Conservation (phyloP, 139 green algal species). For the Haematococcus sp. region DNA sequence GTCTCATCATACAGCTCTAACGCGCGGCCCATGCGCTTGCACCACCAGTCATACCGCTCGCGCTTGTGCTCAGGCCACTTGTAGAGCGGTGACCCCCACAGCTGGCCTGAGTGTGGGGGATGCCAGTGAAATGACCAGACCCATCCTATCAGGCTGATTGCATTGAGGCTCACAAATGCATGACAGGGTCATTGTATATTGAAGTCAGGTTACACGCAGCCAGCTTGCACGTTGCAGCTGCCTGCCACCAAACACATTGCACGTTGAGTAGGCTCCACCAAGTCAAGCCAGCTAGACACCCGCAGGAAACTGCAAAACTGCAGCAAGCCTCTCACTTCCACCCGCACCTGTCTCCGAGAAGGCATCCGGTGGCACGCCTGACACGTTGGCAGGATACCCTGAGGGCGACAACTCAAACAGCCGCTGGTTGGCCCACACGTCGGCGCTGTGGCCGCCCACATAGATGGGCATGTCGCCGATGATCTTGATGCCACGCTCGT, state of each 20-base stretch:
- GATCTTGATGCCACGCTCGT: conserved; percentile 78
- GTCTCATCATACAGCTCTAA: conserved; percentile 94
- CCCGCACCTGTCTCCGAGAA: conserved; percentile 78
- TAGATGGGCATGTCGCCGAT: conserved; percentile 99
- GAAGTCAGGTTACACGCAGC: too few species aligned
- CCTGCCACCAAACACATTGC: too few species aligned
- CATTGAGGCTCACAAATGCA: not conserved
- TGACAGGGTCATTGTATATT: too few species aligned
- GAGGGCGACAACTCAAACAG: conserved; percentile 58
- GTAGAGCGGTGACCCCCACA: conserved; percentile 97
- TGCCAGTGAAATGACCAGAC: too few species aligned
- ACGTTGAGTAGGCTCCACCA: too few species aligned
- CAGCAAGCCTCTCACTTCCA: too few species aligned
- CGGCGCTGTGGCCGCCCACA: conserved; percentile 85
- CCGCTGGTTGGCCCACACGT: conserved; percentile 92
- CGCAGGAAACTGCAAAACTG: too few species aligned
- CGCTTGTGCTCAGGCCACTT: conserved; percentile 69
- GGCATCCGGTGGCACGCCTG: conserved; percentile 92
- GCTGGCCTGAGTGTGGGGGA: conserved; percentile 82
- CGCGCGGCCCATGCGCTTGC: conserved; percentile 69
- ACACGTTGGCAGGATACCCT: conserved; percentile 52
- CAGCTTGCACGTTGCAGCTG: too few species aligned
- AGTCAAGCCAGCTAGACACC: too few species aligned
- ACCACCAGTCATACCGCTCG: conserved; percentile 88
- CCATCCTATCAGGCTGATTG: too few species aligned